A percentile compares a stretch with the other conserved stretches of the same genome.
phyloP scores from a whole-genome alignment of 257 asterid genomes.

The Osmanthus fragrans region DNA sequence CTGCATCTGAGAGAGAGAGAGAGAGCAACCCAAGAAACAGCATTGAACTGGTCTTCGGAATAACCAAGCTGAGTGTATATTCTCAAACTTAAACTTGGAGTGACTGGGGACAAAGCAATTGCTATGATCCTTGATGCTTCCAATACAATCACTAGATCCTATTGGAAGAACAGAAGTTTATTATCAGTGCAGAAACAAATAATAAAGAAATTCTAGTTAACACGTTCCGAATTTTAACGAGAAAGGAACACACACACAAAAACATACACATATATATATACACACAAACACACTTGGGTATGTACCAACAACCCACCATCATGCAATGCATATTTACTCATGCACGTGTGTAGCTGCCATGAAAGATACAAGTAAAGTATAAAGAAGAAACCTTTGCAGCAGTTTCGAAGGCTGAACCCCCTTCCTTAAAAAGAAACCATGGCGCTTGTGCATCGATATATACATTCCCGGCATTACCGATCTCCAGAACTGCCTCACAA shows the following conservation, averaged over 20 bases:
- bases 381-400: slow-evolving; percentile 70
- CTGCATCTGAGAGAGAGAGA: slow-evolving; percentile 30
- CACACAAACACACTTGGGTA: neutral
- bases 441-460: slow-evolving; percentile 80
- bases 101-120: slow-evolving; percentile 70
- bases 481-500: slow-evolving; percentile 85
- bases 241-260: neutral
- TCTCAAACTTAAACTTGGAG: slow-evolving; percentile 67
- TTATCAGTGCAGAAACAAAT: neutral
- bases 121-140: slow-evolving; percentile 87
- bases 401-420: slow-evolving; percentile 68
- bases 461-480: slow-evolving; percentile 78
- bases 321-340: neutral
- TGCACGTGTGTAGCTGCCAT: neutral
- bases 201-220: neutral
- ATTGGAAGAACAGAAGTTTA: slow-evolving; percentile 3
- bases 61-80: slow-evolving; percentile 90
- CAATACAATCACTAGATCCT: slow-evolving; percentile 80
- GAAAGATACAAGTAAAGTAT: slow-evolving; percentile 3
- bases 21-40: slow-evolving; percentile 62
- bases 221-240: neutral
- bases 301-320: slow-evolving; percentile 1
- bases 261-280: too few relatives aligned
- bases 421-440: slow-evolving; percentile 93
- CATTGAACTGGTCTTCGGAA: slow-evolving; percentile 71